Conservation (phyloP, 208 protist genomes). For the Crithidia thermophila region DNA sequence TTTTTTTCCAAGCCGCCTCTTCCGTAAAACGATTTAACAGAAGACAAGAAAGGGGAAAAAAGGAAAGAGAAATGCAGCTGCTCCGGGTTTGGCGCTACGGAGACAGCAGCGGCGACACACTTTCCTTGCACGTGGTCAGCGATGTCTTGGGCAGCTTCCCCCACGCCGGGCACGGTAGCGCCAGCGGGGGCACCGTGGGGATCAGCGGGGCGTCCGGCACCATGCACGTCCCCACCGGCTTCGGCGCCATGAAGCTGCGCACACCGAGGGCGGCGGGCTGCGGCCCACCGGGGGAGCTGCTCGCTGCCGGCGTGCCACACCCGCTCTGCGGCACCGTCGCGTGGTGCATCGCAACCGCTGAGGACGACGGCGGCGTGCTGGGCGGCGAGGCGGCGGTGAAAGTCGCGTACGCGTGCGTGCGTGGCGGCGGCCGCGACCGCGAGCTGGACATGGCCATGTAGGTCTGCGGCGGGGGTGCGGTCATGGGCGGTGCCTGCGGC, state of each 20-base stretch:
- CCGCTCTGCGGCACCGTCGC: no score
- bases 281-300: conserved; percentile 19
- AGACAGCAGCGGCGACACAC: not conserved
- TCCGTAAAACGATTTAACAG: no score
- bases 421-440: not conserved
- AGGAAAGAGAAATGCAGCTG: no score
- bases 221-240: conserved; percentile 43
- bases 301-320: conserved; percentile 6
- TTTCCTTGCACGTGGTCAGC: not conserved
- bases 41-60: no score
- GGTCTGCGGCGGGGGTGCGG: not conserved
- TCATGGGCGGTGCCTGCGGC: not conserved
- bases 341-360: not conserved
- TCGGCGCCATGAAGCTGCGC: conserved; percentile 37
- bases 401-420: not conserved
- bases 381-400: not conserved
- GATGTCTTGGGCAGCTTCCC: conserved; percentile 32
- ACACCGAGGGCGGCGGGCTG: conserved; percentile 32
- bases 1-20: no score
- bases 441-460: not conserved
- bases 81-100: no score
- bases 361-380: not conserved
- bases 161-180: conserved; percentile 41
- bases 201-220: conserved; percentile 31
- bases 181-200: conserved; percentile 36